Evolutionary conservation across 2,329 filamentous ascomycete genomes (phyloP).

Genomic region (Monosporascus sp.): DNA sequence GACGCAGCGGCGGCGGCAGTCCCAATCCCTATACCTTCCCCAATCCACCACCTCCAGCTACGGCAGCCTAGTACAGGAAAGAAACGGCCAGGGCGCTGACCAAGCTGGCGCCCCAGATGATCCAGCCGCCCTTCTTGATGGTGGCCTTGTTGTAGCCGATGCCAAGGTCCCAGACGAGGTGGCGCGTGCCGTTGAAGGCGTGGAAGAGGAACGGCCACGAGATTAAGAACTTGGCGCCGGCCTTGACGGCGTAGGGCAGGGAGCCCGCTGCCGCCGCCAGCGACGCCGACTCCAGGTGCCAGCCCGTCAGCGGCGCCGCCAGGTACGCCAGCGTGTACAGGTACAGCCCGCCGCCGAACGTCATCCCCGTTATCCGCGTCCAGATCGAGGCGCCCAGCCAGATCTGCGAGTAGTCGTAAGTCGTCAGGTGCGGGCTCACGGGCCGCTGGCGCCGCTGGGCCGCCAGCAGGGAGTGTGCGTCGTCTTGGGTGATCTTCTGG

Average conservation of each 20-base stretch:
- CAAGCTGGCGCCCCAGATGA: constrained; percentile 41
- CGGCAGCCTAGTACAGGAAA: constrained; percentile 36
- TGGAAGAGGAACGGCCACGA: constrained; percentile 58
- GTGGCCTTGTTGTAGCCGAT: constrained; percentile 44
- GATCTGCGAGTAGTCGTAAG: constrained; percentile 84
- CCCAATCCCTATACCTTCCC: too few species aligned
- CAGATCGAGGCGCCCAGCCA: constrained; percentile 68
- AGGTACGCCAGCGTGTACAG: constrained; percentile 77
- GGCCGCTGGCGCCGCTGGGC: constrained; percentile 77
- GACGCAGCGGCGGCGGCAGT: constrained; percentile 2
- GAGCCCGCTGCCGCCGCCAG: constrained; percentile 56
- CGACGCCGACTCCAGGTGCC: constrained; percentile 54
- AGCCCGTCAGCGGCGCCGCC: constrained; percentile 65
- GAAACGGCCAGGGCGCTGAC: constrained; percentile 40
- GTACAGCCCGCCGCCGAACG: constrained; percentile 71
- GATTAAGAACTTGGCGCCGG: constrained; percentile 47
- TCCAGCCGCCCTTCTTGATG: constrained; percentile 41
- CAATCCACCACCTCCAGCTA: constrained; percentile 1
- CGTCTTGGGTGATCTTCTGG: constrained; percentile 47
- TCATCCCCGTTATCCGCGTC: constrained; percentile 78
- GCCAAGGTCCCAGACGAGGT: constrained; percentile 47
- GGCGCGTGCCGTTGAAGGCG: constrained; percentile 49
- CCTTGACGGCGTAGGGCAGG: constrained; percentile 55
- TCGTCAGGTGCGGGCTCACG: constrained; percentile 75
- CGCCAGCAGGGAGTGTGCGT: constrained; percentile 63